Conservation (phyloP, 768 basidiomycete species). For the Suillus variegatus region DNA sequence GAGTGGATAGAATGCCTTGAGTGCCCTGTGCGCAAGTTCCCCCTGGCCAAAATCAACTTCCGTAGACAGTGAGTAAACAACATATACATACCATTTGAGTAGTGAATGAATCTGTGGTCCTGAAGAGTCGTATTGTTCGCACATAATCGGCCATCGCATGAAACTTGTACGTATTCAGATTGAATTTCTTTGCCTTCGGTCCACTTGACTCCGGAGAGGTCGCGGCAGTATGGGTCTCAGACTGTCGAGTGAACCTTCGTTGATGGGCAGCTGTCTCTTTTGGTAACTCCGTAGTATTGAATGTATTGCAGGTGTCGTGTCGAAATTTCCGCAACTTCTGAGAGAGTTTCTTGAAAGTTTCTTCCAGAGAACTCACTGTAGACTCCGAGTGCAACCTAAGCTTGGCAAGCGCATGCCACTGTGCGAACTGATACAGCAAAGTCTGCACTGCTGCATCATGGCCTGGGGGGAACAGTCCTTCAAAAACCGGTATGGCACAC, state of each 20-base stretch:
- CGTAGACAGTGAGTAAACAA: no score
- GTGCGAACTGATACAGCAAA: slow-evolving; percentile 26
- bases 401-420: background rate
- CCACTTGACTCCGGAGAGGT: slow-evolving; percentile 6
- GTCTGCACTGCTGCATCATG: slow-evolving; percentile 22
- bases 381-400: slow-evolving; percentile 25
- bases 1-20: background rate
- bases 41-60: background rate
- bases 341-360: slow-evolving; percentile 17
- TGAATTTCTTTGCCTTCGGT: no score
- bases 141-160: no score
- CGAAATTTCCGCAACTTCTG: slow-evolving; percentile 31
- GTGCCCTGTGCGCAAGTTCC: background rate
- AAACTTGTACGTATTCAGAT: no score
- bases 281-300: slow-evolving; percentile 30
- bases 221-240: slow-evolving; percentile 13
- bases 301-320: slow-evolving; percentile 20
- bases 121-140: no score
- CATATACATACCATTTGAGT: slow-evolving; percentile 20
- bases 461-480: slow-evolving; percentile 32
- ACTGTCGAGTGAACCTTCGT: slow-evolving; percentile 10
- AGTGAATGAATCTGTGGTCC: no score
- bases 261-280: slow-evolving; percentile 28
- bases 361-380: slow-evolving; percentile 22
- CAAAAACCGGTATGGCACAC: slow-evolving; percentile 38